These are phyloP conservation scores for Eragrostis curvula DNA, from an alignment of 176 grass and related monocot genomes.

Conservation along the genomic window DNA sequence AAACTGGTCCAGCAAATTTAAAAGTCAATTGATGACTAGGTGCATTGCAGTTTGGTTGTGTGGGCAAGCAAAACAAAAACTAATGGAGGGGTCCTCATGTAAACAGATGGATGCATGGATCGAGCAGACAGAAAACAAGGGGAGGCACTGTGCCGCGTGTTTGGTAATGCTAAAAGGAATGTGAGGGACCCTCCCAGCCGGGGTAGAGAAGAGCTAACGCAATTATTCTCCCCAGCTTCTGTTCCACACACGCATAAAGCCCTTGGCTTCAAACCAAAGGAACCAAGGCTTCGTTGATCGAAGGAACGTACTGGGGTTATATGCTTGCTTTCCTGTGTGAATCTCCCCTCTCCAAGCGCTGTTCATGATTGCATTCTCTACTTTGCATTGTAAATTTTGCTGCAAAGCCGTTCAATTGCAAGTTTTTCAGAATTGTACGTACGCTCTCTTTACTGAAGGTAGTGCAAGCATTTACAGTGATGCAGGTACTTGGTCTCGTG, in stretches of 20 bases:
- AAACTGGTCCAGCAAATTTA: conserved; percentile 47
- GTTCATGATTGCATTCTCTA: conserved; percentile 41
- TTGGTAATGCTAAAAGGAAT: conserved; percentile 57
- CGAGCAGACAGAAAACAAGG: conserved; percentile 26
- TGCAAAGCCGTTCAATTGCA: neutral
- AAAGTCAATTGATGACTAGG: conserved; percentile 17
- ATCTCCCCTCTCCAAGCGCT: conserved; percentile 10
- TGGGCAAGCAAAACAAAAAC: conserved; percentile 55
- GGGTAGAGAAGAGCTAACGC: conserved; percentile 35
- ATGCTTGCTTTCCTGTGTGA: neutral
- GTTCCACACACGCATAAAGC: conserved; percentile 20
- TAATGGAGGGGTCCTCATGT: conserved; percentile 45
- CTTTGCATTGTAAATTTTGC: conserved; percentile 14
- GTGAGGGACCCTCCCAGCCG: conserved; percentile 39
- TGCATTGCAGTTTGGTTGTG: conserved; percentile 42
- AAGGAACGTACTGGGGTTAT: neutral
- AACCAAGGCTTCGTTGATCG: conserved; percentile 34
- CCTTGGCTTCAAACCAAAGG: conserved; percentile 48
- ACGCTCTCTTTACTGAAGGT: neutral
- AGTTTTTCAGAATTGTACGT: neutral
- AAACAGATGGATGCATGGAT: conserved; percentile 46
- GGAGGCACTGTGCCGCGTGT: conserved; percentile 25
- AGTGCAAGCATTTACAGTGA: neutral
- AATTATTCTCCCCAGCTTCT: conserved; percentile 62
- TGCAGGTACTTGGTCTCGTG: neutral